Evolutionary conservation across 129 eudicot genomes (phyloP).

Genomic region (Flaveria trinervia): DNA sequence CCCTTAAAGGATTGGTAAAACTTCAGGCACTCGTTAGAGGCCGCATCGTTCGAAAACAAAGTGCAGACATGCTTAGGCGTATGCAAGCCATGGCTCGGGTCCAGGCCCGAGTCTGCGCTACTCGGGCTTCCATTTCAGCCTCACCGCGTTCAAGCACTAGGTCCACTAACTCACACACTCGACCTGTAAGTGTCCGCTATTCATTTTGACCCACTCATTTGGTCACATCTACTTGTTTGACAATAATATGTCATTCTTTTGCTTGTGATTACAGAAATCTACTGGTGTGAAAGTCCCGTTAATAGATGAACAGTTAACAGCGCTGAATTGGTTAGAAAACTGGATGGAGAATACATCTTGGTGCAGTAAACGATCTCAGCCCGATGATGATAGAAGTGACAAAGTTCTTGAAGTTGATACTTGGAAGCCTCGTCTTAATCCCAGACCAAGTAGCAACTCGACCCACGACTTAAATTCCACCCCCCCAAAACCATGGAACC

Average conservation of each 20-base stretch:
- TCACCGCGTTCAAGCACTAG: slow-evolving; percentile 50
- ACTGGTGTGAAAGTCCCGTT: slow-evolving; percentile 31
- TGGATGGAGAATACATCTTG: slow-evolving; percentile 70
- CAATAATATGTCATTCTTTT: background rate
- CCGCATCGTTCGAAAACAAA: slow-evolving; percentile 84
- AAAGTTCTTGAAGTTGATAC: slow-evolving; percentile 92
- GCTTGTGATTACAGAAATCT: slow-evolving; percentile 43
- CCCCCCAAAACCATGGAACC: slow-evolving; percentile 51
- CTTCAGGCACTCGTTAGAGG: slow-evolving; percentile 94
- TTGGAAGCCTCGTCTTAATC: slow-evolving; percentile 65
- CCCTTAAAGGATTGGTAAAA: slow-evolving; percentile 84
- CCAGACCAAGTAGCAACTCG: slow-evolving; percentile 37
- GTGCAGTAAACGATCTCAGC: slow-evolving; percentile 44
- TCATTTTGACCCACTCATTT: background rate
- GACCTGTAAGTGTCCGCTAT: slow-evolving; percentile 43
- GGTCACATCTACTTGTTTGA: background rate
- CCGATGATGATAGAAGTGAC: slow-evolving; percentile 64
- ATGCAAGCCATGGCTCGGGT: slow-evolving; percentile 97
- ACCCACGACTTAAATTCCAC: slow-evolving; percentile 22
- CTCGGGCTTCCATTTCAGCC: slow-evolving; percentile 53
- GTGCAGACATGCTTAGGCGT: slow-evolving; percentile 82
- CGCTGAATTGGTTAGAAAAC: slow-evolving; percentile 54
- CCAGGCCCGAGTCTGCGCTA: slow-evolving; percentile 82
- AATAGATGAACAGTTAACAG: slow-evolving; percentile 26
- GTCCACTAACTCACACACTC: slow-evolving; percentile 42